phyloP scores from a whole-genome alignment of 1,284 basidiomycete species.

The Sphaerobolus stellatus region DNA sequence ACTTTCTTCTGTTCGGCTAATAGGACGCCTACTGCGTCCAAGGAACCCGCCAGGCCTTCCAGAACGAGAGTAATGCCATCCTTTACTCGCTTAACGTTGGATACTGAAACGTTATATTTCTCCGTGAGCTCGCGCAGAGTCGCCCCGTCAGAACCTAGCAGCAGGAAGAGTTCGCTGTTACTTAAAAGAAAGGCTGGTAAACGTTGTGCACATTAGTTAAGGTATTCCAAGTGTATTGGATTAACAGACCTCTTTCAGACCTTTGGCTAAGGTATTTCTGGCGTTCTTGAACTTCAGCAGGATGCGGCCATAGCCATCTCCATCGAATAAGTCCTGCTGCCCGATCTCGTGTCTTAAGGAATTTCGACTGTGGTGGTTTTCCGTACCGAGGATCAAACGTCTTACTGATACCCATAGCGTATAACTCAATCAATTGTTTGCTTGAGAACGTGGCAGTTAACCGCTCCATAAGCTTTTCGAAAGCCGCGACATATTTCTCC shows the following conservation, averaged over 20 bases:
- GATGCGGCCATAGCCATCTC: constrained; percentile 13
- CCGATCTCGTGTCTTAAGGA: constrained; percentile 8
- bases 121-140: constrained; percentile 58
- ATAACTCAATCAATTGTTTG: constrained; percentile 9
- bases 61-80: constrained; percentile 57
- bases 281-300: constrained; percentile 5
- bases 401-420: constrained; percentile 4
- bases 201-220: not conserved
- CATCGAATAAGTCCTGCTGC: constrained; percentile 9
- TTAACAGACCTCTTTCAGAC: constrained; percentile 11
- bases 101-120: constrained; percentile 47
- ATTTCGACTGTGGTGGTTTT: not conserved
- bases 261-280: constrained; percentile 4
- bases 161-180: constrained; percentile 61
- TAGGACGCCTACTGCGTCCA: not conserved
- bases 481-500: constrained; percentile 4
- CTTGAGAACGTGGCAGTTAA: constrained; percentile 5
- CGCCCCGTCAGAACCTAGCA: constrained; percentile 69
- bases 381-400: not conserved
- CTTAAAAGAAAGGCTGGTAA: constrained; percentile 54
- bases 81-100: constrained; percentile 54
- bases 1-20: constrained; percentile 38
- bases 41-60: constrained; percentile 44
- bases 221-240: too few relatives aligned
- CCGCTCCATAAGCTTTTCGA: constrained; percentile 5